phyloP scores from a whole-genome alignment of 2,329 filamentous ascomycete species.

The Trichoderma aggressivum region DNA sequence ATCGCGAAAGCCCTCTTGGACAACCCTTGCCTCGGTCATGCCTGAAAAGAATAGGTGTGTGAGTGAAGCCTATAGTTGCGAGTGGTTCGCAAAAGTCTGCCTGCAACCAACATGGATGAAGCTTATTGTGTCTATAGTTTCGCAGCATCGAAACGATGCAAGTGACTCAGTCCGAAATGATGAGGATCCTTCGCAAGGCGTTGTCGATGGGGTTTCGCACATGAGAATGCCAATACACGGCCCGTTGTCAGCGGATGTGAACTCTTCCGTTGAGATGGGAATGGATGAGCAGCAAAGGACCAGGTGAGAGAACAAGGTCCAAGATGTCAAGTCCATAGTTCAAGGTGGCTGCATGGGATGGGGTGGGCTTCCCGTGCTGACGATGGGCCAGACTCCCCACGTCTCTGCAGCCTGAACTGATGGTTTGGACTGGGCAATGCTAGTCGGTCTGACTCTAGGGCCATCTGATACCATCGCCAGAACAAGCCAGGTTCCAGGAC shows the following conservation, averaged over 20 bases:
- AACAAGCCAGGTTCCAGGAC: neutral
- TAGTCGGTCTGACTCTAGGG: neutral
- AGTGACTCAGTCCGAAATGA: neutral
- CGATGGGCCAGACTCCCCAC: constrained; percentile 1
- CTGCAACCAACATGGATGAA: constrained; percentile 11
- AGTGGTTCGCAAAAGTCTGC: neutral
- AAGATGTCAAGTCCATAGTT: neutral
- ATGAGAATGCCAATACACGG: neutral
- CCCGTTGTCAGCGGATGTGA: constrained; percentile 6
- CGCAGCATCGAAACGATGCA: neutral
- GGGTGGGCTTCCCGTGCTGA: constrained; percentile 6
- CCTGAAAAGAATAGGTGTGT: neutral
- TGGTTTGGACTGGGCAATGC: neutral
- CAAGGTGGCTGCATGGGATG: neutral
- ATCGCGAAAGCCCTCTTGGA: neutral
- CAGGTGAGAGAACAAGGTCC: neutral
- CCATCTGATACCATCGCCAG: neutral
- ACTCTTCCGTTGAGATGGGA: neutral
- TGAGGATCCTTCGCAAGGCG: constrained; percentile 8
- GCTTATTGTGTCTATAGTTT: constrained; percentile 10
- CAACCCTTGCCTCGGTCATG: neutral
- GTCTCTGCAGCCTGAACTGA: neutral
- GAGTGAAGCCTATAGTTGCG: neutral
- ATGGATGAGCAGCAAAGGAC: neutral
- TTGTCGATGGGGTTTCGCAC: neutral